Percentiles rank a stretch among this genome's conserved stretches.
These are phyloP conservation scores for Carallia pectinifolia DNA, from an alignment of 345 rosid species.

Conservation along the genomic window DNA sequence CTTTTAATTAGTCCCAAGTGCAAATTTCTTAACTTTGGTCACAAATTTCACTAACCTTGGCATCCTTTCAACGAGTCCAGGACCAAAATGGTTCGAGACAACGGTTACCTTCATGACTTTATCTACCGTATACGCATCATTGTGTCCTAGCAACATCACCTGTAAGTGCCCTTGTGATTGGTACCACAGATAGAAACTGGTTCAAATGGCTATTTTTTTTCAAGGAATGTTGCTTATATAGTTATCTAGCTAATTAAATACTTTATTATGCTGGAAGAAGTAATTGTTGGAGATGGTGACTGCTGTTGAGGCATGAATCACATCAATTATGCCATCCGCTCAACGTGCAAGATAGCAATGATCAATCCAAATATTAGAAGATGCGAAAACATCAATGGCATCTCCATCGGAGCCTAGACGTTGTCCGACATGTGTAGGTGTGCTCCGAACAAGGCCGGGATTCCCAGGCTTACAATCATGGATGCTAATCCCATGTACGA, in stretches of 20 bases:
- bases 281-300: slow-evolving; percentile 31
- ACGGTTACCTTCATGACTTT: slow-evolving; percentile 25
- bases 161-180: not conserved
- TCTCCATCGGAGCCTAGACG: slow-evolving; percentile 24
- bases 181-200: too few species aligned
- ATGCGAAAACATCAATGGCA: slow-evolving; percentile 20
- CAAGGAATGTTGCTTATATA: too few species aligned
- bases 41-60: slow-evolving; percentile 14
- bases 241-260: too few species aligned
- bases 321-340: slow-evolving; percentile 26
- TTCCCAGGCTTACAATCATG: slow-evolving; percentile 24
- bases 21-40: too few species aligned
- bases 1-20: too few species aligned
- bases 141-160: slow-evolving; percentile 32
- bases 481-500: slow-evolving; percentile 30
- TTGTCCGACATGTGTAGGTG: slow-evolving; percentile 18
- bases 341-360: slow-evolving; percentile 30
- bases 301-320: slow-evolving; percentile 26
- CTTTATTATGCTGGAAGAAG: slow-evolving; percentile 26
- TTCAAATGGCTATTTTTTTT: too few species aligned
- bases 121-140: slow-evolving; percentile 13
- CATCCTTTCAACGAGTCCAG: slow-evolving; percentile 27
- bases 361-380: slow-evolving; percentile 30
- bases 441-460: slow-evolving; percentile 20
- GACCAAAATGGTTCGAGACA: slow-evolving; percentile 29